Conservation (phyloP, 208 protist species). For the Crithidia mellificae region DNA sequence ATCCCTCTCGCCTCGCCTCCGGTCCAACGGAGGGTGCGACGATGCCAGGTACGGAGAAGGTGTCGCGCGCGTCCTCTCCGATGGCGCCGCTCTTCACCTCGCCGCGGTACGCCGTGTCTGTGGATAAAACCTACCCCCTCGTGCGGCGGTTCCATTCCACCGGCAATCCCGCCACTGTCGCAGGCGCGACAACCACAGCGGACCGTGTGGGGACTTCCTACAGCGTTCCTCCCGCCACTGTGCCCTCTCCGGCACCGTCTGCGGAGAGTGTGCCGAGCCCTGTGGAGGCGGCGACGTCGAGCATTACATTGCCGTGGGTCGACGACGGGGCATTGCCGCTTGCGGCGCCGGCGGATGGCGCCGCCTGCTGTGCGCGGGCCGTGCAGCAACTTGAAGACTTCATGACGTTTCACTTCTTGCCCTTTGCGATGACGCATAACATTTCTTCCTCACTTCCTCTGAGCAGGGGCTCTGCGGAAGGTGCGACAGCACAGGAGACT, state of each 20-base stretch:
- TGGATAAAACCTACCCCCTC: conserved; percentile 35
- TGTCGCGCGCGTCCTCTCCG: too few relatives aligned
- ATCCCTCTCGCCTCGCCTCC: background rate
- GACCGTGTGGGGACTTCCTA: background rate
- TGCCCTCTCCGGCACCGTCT: background rate
- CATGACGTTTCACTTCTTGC: conserved; percentile 69
- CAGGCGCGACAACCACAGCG: background rate
- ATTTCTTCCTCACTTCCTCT: background rate
- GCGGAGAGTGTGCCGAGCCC: background rate
- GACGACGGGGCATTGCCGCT: background rate
- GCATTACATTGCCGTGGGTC: background rate
- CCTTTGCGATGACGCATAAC: conserved; percentile 68
- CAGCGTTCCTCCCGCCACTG: too few relatives aligned
- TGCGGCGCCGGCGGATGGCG: background rate
- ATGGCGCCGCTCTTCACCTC: conserved; percentile 30
- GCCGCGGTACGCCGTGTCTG: conserved; percentile 24
- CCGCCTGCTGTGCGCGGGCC: conserved; percentile 3
- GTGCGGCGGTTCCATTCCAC: conserved; percentile 32
- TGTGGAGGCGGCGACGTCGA: background rate
- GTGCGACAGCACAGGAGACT: too few relatives aligned
- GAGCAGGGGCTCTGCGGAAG: too few relatives aligned
- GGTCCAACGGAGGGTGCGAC: too few relatives aligned
- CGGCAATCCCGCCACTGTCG: too few relatives aligned
- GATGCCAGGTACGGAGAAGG: too few relatives aligned
- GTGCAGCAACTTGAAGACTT: conserved; percentile 48